A percentile compares a stretch with the other conserved stretches of the same genome.
Conservation (phyloP, 176 grass and related monocot genomes). For the Oryza rufipogon region DNA sequence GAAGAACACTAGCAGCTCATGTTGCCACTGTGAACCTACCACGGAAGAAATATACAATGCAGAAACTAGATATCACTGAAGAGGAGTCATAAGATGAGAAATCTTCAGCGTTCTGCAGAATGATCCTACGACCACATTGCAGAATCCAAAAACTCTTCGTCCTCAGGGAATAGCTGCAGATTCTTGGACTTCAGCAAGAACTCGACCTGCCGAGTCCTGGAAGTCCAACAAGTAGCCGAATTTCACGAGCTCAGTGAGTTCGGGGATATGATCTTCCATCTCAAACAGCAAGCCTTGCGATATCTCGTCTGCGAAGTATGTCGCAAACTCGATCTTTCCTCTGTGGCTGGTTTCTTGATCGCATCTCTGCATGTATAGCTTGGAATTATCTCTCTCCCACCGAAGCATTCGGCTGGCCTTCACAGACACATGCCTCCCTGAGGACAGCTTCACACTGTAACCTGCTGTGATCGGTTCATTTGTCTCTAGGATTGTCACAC, state of each 20-base stretch:
- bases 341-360: slow-evolving; percentile 9
- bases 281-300: slow-evolving; percentile 67
- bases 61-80: too few species aligned
- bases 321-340: slow-evolving; percentile 53
- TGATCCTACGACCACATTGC: background rate
- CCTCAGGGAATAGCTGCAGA: slow-evolving; percentile 56
- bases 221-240: slow-evolving; percentile 61
- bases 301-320: slow-evolving; percentile 57
- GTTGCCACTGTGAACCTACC: background rate
- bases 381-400: slow-evolving; percentile 62
- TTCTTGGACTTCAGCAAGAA: slow-evolving; percentile 73
- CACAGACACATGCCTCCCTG: slow-evolving; percentile 30
- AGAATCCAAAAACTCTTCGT: slow-evolving; percentile 56
- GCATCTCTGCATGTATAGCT: slow-evolving; percentile 34
- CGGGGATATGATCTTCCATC: slow-evolving; percentile 41
- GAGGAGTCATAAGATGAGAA: background rate
- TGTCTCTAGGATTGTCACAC: slow-evolving; percentile 49
- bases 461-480: slow-evolving; percentile 49
- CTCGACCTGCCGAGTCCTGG: slow-evolving; percentile 41
- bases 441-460: slow-evolving; percentile 52
- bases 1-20: background rate
- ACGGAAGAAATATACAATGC: too few species aligned
- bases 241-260: slow-evolving; percentile 54
- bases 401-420: slow-evolving; percentile 43
- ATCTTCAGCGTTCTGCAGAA: background rate